These are phyloP conservation scores for Dioszegia hungarica DNA, from an alignment of 768 basidiomycete genomes.

Conservation along the genomic window DNA sequence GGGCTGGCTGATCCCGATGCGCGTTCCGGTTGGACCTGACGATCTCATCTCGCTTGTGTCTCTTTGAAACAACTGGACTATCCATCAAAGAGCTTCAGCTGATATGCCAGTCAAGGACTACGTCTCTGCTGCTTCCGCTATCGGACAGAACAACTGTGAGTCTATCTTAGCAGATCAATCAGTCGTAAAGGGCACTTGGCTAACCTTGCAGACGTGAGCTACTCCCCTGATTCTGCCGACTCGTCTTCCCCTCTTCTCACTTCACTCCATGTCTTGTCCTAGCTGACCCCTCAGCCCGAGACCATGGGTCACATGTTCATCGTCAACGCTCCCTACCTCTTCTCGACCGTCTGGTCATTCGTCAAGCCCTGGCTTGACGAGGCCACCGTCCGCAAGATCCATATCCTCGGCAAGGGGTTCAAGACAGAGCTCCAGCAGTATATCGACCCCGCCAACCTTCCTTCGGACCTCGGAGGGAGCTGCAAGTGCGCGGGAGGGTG, in stretches of 20 bases:
- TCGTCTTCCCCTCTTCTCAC: too few relatives aligned
- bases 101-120: slow-evolving; percentile 69
- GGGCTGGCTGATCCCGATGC: too few relatives aligned
- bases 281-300: slow-evolving; percentile 37
- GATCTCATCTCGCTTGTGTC: too few relatives aligned
- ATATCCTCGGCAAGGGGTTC: slow-evolving; percentile 73
- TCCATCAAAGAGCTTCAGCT: neutral
- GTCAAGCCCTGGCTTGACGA: slow-evolving; percentile 93
- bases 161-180: too few relatives aligned
- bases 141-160: slow-evolving; percentile 77
- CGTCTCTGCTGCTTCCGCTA: slow-evolving; percentile 65
- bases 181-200: neutral
- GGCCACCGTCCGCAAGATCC: slow-evolving; percentile 91
- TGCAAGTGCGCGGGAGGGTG: slow-evolving; percentile 78
- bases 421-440: slow-evolving; percentile 71
- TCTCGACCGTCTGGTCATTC: slow-evolving; percentile 78
- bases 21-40: too few relatives aligned
- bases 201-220: too few relatives aligned
- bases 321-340: slow-evolving; percentile 93
- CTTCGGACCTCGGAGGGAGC: slow-evolving; percentile 74
- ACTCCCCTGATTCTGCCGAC: too few relatives aligned
- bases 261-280: neutral
- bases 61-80: too few relatives aligned
- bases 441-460: slow-evolving; percentile 77
- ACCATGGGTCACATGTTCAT: slow-evolving; percentile 96